Conservation (phyloP, 179 eudicot genomes). For the Spinacia oleracea region DNA sequence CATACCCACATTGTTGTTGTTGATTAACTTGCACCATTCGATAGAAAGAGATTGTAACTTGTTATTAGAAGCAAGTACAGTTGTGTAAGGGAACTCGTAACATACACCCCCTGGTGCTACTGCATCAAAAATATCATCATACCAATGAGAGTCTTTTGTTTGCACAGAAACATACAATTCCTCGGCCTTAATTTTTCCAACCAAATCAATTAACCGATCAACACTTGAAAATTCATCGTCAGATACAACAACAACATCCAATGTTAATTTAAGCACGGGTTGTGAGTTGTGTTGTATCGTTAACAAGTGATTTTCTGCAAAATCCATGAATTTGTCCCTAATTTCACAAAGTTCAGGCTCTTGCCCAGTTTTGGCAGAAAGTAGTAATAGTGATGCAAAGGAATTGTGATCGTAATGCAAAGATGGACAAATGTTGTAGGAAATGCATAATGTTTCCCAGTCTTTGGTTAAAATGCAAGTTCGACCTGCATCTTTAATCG, state of each 20-base stretch:
- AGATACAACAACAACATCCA: constrained; percentile 1
- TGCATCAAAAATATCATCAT: too few species aligned
- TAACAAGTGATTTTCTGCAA: constrained; percentile 13
- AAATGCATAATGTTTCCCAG: constrained; percentile 11
- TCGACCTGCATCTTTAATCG: constrained; percentile 11
- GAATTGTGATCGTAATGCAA: constrained; percentile 14
- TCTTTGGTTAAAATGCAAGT: constrained; percentile 20
- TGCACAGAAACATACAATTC: constrained; percentile 13
- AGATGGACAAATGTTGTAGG: constrained; percentile 2
- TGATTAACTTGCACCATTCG: not conserved
- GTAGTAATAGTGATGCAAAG: not conserved
- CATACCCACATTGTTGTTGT: not conserved
- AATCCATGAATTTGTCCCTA: constrained; percentile 14
- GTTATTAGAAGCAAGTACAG: constrained; percentile 1
- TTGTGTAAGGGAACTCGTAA: constrained; percentile 7
- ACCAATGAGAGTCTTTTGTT: not conserved
- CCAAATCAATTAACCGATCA: constrained; percentile 11
- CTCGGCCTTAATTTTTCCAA: constrained; percentile 1
- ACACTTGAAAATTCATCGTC: not conserved
- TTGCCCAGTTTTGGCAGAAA: constrained; percentile 2
- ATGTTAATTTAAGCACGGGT: constrained; percentile 6
- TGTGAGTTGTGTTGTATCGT: not conserved
- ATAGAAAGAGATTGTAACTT: constrained; percentile 1
- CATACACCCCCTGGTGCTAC: too few species aligned
- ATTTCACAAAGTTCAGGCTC: not conserved